A percentile compares a stretch with the other conserved stretches of the same genome.
Conservation (phyloP, 2,329 filamentous ascomycete species). For the Hymenoscyphus repandus region DNA sequence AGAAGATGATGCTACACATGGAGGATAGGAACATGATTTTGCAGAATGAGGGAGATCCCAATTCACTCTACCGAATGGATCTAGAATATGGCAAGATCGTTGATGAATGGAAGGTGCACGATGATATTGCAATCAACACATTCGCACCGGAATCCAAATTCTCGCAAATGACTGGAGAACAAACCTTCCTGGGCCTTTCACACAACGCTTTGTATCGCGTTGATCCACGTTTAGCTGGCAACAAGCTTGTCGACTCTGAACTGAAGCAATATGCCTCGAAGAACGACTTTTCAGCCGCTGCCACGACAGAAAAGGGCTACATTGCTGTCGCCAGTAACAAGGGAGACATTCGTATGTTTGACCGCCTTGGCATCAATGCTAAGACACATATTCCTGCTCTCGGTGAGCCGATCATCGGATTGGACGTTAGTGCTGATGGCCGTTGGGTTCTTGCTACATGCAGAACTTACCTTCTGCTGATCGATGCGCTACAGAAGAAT, state of each 20-base stretch:
- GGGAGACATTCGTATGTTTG: conserved; percentile 94
- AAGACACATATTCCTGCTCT: conserved; percentile 96
- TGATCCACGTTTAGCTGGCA: conserved; percentile 82
- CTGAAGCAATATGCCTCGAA: conserved; percentile 96
- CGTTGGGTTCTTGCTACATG: conserved; percentile 95
- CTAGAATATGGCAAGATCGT: conserved; percentile 96
- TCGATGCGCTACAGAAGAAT: conserved; percentile 83
- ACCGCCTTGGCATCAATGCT: conserved; percentile 91
- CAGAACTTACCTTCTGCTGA: conserved; percentile 86
- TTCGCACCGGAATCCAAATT: conserved; percentile 98
- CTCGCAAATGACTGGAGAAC: conserved; percentile 90
- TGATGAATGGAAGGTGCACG: conserved; percentile 97
- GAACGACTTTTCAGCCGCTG: conserved; percentile 92
- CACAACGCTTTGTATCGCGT: conserved; percentile 90
- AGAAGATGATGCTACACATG: conserved; percentile 46
- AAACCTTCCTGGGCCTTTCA: conserved; percentile 91
- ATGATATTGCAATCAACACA: conserved; percentile 86
- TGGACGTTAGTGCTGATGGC: conserved; percentile 93
- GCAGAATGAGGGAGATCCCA: conserved; percentile 58
- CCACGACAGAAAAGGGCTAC: conserved; percentile 94
- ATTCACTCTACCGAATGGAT: conserved; percentile 95
- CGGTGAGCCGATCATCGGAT: conserved; percentile 87
- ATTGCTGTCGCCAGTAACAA: conserved; percentile 97
- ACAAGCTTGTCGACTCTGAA: conserved; percentile 88
- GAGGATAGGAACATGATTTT: conserved; percentile 33